Conservation (phyloP, 495 filamentous ascomycete species). For the Penicillium chermesinum region DNA sequence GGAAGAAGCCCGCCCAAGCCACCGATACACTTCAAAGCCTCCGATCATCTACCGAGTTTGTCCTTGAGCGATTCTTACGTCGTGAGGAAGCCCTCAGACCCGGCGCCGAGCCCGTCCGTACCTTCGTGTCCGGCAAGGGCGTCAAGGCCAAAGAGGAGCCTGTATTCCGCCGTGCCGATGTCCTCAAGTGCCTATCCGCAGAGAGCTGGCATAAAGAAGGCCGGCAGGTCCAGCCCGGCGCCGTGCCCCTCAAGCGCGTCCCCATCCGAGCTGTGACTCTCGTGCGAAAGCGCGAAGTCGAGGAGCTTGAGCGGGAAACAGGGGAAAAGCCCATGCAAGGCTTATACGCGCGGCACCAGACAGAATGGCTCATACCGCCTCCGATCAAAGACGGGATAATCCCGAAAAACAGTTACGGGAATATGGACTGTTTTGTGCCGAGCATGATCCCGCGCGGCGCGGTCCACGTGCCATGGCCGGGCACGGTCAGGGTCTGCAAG, state of each 20-base stretch:
- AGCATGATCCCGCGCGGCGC: constrained; percentile 87
- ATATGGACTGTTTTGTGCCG: constrained; percentile 92
- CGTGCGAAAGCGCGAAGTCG: constrained; percentile 82
- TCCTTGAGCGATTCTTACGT: constrained; percentile 81
- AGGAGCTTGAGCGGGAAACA: constrained; percentile 69
- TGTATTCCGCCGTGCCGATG: constrained; percentile 74
- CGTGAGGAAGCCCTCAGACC: constrained; percentile 85
- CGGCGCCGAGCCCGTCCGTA: constrained; percentile 62
- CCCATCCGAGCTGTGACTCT: constrained; percentile 88
- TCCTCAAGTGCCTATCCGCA: constrained; percentile 79
- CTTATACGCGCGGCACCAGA: constrained; percentile 79
- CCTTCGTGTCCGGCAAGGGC: constrained; percentile 65
- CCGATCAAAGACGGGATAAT: constrained; percentile 83
- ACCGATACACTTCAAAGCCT: constrained; percentile 82
- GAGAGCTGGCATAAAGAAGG: constrained; percentile 99
- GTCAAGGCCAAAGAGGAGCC: constrained; percentile 67
- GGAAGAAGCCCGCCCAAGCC: constrained; percentile 60
- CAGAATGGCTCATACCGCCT: constrained; percentile 82
- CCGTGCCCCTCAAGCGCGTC: constrained; percentile 75
- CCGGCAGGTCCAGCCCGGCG: constrained; percentile 61
- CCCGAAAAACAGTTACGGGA: constrained; percentile 91
- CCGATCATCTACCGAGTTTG: constrained; percentile 77
- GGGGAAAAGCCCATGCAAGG: constrained; percentile 84
- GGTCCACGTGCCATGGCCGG: constrained; percentile 73
- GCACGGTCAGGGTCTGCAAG: constrained; percentile 73